A percentile compares a stretch with the other conserved stretches of the same genome.
phyloP scores from a whole-genome alignment of 345 rosid species.

The Brassica nigra region DNA sequence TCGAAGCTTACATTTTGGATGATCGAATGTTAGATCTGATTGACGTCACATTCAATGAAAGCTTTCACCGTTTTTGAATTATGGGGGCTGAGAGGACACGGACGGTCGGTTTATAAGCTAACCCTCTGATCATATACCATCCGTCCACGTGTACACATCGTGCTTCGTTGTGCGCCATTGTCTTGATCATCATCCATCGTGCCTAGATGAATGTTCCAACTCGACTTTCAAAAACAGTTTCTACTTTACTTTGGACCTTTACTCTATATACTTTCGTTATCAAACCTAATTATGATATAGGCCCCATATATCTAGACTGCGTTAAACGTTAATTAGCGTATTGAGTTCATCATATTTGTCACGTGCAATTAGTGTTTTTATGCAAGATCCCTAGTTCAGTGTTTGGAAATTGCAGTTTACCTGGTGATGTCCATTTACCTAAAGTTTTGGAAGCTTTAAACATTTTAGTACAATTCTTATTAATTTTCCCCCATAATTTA shows the following conservation, averaged over 20 bases:
- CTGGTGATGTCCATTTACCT: background rate
- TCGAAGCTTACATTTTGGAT: conserved; percentile 20
- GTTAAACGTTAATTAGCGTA: background rate
- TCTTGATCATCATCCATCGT: conserved; percentile 32
- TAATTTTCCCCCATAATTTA: background rate
- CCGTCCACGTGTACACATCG: conserved; percentile 30
- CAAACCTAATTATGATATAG: background rate
- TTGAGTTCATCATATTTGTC: background rate
- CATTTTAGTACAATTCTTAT: background rate
- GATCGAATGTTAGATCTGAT: conserved; percentile 26
- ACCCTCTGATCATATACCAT: background rate
- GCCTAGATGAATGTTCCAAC: conserved; percentile 25
- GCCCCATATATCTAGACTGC: background rate
- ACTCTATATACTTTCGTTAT: background rate
- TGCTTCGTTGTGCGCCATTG: conserved; percentile 33
- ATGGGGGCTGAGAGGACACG: background rate
- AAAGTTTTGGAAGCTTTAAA: background rate
- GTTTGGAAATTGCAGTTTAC: background rate
- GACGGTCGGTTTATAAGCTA: conserved; percentile 22
- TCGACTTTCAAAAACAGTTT: background rate
- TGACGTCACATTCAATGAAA: conserved; percentile 9
- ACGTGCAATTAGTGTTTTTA: background rate
- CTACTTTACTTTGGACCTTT: background rate
- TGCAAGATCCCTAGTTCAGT: background rate
- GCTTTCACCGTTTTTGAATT: background rate